Evolutionary conservation across 352 stramenopile genomes (phyloP), one percentile per base, ranked within the genome.

Genomic region (Pseudoperonospora humuli): DNA sequence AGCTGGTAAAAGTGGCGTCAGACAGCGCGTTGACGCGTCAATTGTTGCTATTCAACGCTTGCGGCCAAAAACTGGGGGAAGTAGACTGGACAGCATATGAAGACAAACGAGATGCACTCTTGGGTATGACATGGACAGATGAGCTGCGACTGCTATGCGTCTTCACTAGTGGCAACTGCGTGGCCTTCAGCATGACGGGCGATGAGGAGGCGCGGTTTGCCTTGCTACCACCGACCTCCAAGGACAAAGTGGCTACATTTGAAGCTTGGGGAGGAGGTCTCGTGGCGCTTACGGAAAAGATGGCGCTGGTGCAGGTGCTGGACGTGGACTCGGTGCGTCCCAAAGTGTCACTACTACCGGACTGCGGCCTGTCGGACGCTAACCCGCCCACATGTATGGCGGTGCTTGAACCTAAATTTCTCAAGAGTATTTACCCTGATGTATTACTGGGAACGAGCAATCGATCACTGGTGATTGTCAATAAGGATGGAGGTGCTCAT

Each of bases 361-460:
- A 92, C 26, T 85, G 66, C 32, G 77, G 77, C 1, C 67, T 89
- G 1, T 84, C 77, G 13, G 72, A 86, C 26, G 27, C 47, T 11
- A 92, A 89, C 46, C 73, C 75, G 21, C 80, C 80, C 15, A 93
- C 80, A 32, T 89, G 80, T 40, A 93, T 98, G 79, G 91, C 88
- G 0, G 86, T 97, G n/a, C 55, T 98, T 0, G 73, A 95, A 41
- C 77, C 90, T 13, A 85, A 85, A 13, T 93, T 95, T 51, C 84
- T 95, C 25, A 86, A 93, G 23, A 93, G 74, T 14, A 77, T 85
- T 37, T 86, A 93, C 47, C 88, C 91, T 0, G 92, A 97, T 62
- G 79, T 97, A 5, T 81, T 97, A n/a, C 63, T 98, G 5, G 89
- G 86, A 7, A 97, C 90, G 10, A 89, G 78, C 13, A 80, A 95